Percentiles rank a stretch among this genome's conserved stretches.
phyloP scores from a whole-genome alignment of 2,329 filamentous ascomycete species.

The Colletotrichum sp. region DNA sequence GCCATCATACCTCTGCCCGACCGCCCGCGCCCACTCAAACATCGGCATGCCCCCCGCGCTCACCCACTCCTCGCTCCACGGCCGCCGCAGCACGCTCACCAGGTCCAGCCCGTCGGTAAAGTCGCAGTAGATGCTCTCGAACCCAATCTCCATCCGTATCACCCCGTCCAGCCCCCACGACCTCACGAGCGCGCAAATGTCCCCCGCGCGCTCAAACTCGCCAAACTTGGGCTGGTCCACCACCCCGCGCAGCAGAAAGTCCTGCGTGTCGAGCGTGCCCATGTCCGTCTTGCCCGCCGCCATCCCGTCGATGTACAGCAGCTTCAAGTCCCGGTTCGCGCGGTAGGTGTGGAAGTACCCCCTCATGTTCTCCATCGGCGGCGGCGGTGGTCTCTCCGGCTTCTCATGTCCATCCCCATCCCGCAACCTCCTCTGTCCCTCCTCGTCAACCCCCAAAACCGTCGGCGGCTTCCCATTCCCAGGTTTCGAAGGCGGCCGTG shows the following conservation, averaged over 20 bases:
- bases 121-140: slow-evolving; percentile 73
- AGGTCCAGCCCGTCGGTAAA: slow-evolving; percentile 53
- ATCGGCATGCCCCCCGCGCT: slow-evolving; percentile 28
- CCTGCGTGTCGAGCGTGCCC: slow-evolving; percentile 73
- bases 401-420: background rate
- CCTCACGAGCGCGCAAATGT: slow-evolving; percentile 59
- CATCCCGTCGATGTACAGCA: slow-evolving; percentile 75
- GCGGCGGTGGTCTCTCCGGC: background rate
- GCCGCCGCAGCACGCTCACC: slow-evolving; percentile 34
- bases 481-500: background rate
- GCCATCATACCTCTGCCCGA: slow-evolving; percentile 49
- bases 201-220: slow-evolving; percentile 57
- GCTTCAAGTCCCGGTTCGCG: slow-evolving; percentile 58
- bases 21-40: slow-evolving; percentile 46
- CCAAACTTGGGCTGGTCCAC: slow-evolving; percentile 4
- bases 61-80: slow-evolving; percentile 25
- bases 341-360: slow-evolving; percentile 74
- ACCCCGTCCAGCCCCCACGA: slow-evolving; percentile 68
- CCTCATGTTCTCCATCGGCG: slow-evolving; percentile 19
- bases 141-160: slow-evolving; percentile 71
- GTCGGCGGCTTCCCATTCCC: background rate
- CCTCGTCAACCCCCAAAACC: background rate
- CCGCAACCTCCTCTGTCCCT: background rate
- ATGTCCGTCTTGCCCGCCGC: slow-evolving; percentile 68
- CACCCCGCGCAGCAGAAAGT: slow-evolving; percentile 60